Conservation (phyloP, 805 yeast genomes). For the Wickerhamiella alocasiicola region DNA sequence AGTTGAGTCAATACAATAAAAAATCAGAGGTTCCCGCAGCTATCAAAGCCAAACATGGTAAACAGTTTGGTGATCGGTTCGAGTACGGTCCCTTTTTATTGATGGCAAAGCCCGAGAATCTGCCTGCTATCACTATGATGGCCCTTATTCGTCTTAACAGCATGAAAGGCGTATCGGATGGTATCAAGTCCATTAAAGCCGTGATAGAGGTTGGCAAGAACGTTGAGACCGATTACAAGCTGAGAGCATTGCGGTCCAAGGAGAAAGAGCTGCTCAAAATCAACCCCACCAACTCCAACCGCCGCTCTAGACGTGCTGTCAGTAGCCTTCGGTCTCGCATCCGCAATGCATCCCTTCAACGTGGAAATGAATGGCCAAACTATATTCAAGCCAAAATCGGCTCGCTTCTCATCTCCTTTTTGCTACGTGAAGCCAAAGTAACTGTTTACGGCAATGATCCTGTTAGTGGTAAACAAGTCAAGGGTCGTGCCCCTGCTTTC, state of each 20-base stretch:
- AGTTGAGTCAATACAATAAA: conserved; percentile 26
- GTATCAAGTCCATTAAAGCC: conserved; percentile 74
- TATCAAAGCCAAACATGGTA: conserved; percentile 14
- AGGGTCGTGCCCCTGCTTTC: conserved; percentile 78
- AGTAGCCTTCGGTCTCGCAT: conserved; percentile 2
- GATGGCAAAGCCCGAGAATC: conserved; percentile 62
- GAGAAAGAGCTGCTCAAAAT: conserved; percentile 36
- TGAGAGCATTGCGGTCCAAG: conserved; percentile 12
- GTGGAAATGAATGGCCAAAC: conserved; percentile 39
- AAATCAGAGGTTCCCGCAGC: conserved; percentile 18
- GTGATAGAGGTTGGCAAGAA: conserved; percentile 73
- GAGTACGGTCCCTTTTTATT: conserved; percentile 66
- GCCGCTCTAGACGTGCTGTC: conserved; percentile 16
- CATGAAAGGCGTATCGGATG: conserved; percentile 61
- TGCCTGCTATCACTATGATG: conserved; percentile 72
- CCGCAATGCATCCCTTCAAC: conserved; percentile 23
- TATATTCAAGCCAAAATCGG: conserved; percentile 62
- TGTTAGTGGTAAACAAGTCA: conserved; percentile 49
- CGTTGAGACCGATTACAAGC: conserved; percentile 63
- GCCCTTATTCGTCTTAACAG: conserved; percentile 66
- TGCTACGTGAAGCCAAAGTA: conserved; percentile 73
- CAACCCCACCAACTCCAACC: conserved; percentile 23
- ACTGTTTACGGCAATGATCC: conserved; percentile 75
- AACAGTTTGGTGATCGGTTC: conserved; percentile 20
- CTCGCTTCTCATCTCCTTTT: conserved; percentile 57